Evolutionary conservation across 2,329 filamentous ascomycete genomes (phyloP), one percentile per base, ranked within the genome.

Genomic region (Paramyrothecium roridum): DNA sequence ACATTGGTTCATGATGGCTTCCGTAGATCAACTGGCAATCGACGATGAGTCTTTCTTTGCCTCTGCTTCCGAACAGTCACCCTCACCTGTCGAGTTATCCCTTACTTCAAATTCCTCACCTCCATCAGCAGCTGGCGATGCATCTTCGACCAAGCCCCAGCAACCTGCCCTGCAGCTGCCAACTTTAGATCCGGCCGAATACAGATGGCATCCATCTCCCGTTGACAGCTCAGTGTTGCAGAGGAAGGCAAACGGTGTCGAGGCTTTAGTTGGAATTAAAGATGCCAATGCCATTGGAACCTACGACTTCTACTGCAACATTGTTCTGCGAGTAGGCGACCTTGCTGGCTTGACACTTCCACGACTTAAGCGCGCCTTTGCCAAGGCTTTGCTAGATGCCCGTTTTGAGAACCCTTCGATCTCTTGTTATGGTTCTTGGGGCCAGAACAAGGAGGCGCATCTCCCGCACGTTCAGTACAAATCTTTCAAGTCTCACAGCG

Each of bases 221-320:
- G 37, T 11, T 10, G 37, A 52, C 37, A 21, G 17, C 43, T 52
- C 51, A 17, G 20, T 52, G 21, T 8, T 52, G 3, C 51, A 52
- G 51, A 52, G 51, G n/a, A 52, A 46, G 13, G 51, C 37, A 33
- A 52, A 52, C 17, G 51, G 51, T n/a, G 51, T 52, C 21, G 51
- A 52, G 37, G 43, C 51, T 46, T 23, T 43, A 19, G 33, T 45
- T 19, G 51, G 34, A 17, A 45, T 46, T 20, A 52, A 52, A 46
- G 51, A 52, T 30, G 37, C 21, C 34, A 52, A 52, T 26, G 33
- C 22, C 17, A 19, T 30, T 3, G 51, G 51, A 17, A 45, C 34
- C 8, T 52, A 52, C 37, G 51, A 52, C 21, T 46, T 52, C 37
- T 52, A 52, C 37, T 20, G 45, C 22, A 46, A 30, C 13, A 46